phyloP scores from a whole-genome alignment of 2,329 filamentous ascomycete species.

The Arthroderma uncinatum region DNA sequence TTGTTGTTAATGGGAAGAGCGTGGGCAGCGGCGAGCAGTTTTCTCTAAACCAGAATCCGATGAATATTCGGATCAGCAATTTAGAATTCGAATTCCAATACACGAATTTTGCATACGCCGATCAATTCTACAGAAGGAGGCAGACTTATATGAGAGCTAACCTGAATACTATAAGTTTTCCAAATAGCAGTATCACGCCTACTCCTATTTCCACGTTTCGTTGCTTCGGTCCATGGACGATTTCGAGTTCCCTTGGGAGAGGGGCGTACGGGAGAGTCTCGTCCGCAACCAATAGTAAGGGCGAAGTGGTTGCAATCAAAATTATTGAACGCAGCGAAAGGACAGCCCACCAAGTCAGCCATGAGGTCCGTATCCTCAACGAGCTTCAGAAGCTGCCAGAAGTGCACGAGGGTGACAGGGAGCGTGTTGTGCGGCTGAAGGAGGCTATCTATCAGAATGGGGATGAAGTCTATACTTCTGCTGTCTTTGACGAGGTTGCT shows the following conservation, averaged over 20 bases:
- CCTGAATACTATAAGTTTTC: background rate
- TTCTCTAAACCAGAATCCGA: background rate
- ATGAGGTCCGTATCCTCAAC: background rate
- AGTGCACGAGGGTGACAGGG: background rate
- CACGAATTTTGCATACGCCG: background rate
- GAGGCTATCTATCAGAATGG: background rate
- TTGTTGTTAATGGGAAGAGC: background rate
- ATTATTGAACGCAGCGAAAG: background rate
- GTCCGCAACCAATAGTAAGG: background rate
- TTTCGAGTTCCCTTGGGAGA: background rate
- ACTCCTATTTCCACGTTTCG: background rate
- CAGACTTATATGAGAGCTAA: background rate
- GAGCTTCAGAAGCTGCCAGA: background rate
- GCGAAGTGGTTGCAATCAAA: slow-evolving; percentile 3
- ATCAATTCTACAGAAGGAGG: background rate
- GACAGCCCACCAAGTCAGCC: background rate
- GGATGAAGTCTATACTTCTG: background rate
- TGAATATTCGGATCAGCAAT: background rate
- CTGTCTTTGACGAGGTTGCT: background rate
- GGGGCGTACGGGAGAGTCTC: slow-evolving; percentile 1
- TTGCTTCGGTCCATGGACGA: slow-evolving; percentile 2
- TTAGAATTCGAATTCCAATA: slow-evolving; percentile 1
- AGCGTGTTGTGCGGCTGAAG: background rate
- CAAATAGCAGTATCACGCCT: background rate
- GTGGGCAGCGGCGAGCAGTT: too few species aligned